A percentile compares a stretch with the other conserved stretches of the same genome.
These are phyloP conservation scores for Cruciata laevipes DNA, from an alignment of 257 asterid species.

Conservation along the genomic window DNA sequence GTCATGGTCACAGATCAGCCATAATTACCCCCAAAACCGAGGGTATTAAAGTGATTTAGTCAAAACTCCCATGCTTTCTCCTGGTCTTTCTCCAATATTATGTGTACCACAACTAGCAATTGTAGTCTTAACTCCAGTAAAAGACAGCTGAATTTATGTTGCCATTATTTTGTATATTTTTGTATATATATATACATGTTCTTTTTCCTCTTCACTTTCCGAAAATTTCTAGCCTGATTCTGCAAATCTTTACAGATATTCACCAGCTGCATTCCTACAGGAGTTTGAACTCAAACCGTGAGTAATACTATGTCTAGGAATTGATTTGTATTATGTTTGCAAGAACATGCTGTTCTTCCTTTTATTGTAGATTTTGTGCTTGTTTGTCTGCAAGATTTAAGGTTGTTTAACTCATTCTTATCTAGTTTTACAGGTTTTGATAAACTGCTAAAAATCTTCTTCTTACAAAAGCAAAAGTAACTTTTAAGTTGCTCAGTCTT, in stretches of 20 bases:
- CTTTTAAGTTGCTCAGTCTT: too few relatives aligned
- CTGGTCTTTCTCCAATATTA: neutral
- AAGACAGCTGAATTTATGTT: slow-evolving; percentile 1
- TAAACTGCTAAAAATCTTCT: too few relatives aligned
- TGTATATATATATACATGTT: neutral
- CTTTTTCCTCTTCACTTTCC: neutral
- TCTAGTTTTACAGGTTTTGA: too few relatives aligned
- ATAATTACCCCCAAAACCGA: slow-evolving; percentile 11
- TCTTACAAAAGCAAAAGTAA: too few relatives aligned
- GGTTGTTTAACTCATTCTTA: too few relatives aligned
- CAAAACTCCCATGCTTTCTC: too few relatives aligned
- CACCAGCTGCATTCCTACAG: neutral
- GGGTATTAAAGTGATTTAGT: slow-evolving; percentile 12
- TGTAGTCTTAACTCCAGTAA: too few relatives aligned
- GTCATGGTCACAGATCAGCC: slow-evolving; percentile 5
- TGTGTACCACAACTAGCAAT: neutral
- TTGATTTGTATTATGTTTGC: slow-evolving; percentile 16
- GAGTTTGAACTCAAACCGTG: slow-evolving; percentile 20
- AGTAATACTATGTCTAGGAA: slow-evolving; percentile 9
- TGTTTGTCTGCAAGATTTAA: slow-evolving; percentile 22
- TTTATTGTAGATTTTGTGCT: slow-evolving; percentile 7
- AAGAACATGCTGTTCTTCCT: neutral
- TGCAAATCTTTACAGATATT: neutral
- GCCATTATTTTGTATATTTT: neutral
- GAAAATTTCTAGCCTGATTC: slow-evolving; percentile 1